Evolutionary conservation across 495 filamentous ascomycete genomes (phyloP).

Genomic region (Xylaria nigripes): DNA sequence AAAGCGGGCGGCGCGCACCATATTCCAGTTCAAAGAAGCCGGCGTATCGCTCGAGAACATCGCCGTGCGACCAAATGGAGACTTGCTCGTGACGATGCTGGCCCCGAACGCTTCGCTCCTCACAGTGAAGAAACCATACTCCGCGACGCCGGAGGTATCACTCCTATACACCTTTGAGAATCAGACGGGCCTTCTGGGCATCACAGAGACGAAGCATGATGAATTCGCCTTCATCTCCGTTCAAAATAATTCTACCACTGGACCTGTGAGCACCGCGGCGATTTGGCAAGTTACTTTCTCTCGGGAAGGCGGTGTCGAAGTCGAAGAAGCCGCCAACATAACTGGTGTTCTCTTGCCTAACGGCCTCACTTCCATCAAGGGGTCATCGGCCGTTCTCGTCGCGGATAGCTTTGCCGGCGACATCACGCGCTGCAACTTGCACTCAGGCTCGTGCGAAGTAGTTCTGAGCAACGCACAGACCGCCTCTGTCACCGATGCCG

Average conservation of each 20-base stretch:
- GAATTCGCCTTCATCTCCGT: slow-evolving; percentile 33
- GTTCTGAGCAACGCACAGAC: slow-evolving; percentile 16
- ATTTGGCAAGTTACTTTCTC: slow-evolving; percentile 25
- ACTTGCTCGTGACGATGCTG: slow-evolving; percentile 36
- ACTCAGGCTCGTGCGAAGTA: slow-evolving; percentile 16
- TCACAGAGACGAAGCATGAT: slow-evolving; percentile 32
- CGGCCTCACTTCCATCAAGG: slow-evolving; percentile 21
- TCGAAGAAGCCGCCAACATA: slow-evolving; percentile 25
- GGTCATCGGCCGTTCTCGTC: slow-evolving; percentile 17
- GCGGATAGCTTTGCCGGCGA: slow-evolving; percentile 33
- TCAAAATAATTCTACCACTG: slow-evolving; percentile 20
- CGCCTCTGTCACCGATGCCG: neutral
- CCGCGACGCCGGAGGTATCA: slow-evolving; percentile 17
- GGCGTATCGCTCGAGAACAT: slow-evolving; percentile 37
- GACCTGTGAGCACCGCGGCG: slow-evolving; percentile 25
- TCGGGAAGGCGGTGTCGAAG: neutral
- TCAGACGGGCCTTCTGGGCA: slow-evolving; percentile 27
- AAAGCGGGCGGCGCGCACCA: neutral
- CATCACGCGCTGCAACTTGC: slow-evolving; percentile 26
- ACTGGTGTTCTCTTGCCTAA: slow-evolving; percentile 33
- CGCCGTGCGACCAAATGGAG: slow-evolving; percentile 37
- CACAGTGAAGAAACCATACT: slow-evolving; percentile 19
- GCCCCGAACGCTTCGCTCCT: slow-evolving; percentile 24
- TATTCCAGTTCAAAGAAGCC: slow-evolving; percentile 17
- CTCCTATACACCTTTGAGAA: slow-evolving; percentile 34